Base-by-base conservation (phyloP, 345 rosid species). In the Populus ilicifolia region DNA sequence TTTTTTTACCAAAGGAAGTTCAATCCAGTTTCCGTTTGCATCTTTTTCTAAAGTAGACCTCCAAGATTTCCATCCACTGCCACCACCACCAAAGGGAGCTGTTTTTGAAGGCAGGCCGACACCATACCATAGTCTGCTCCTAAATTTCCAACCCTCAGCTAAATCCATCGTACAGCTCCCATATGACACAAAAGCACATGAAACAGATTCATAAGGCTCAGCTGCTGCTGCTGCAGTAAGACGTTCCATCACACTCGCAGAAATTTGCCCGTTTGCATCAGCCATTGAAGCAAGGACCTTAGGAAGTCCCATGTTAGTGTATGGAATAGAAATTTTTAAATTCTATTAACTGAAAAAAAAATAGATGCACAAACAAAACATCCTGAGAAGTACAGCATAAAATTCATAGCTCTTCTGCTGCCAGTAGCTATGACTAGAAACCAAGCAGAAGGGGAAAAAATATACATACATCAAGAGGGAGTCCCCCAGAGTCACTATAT, bases 231-330 rank as follows among this genome's bases (percentile, higher is more conserved):
- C 99, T 70, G 98, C 98, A 73, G 97, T 89, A 59, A 96, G 93
- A 74, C 98, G 94, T 85, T 96, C 99, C 98, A 96, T 92, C 72
- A 83, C 91, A 76, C 89, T 79, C 61, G 94, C 89, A 80, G 99
- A 94, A 77, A 94, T 90, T 88, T 86, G 97, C 79, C 99, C 98
- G 80, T 89, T 94, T 67, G 93, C 89, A 89, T 94, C 99, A 82
- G 98, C 97, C 99, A 96, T 93, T 85, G 98, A 92, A 80, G 98
- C 95, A 78, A 96, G 96, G 79, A 93, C 93, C 99, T 95, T 83
- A 27, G 67, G 64, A 84, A 83, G 69, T 44, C 25, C 61, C 76
- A 48, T 39, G 73, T 78, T 64, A 86, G 83, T 44, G 44, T 63
- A 59, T 29, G 72, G 71, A 43, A 35, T 25, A 44, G 46, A 56